Base-by-base conservation (phyloP, 2,329 filamentous ascomycete species). In the Ascochyta rabiei region DNA sequence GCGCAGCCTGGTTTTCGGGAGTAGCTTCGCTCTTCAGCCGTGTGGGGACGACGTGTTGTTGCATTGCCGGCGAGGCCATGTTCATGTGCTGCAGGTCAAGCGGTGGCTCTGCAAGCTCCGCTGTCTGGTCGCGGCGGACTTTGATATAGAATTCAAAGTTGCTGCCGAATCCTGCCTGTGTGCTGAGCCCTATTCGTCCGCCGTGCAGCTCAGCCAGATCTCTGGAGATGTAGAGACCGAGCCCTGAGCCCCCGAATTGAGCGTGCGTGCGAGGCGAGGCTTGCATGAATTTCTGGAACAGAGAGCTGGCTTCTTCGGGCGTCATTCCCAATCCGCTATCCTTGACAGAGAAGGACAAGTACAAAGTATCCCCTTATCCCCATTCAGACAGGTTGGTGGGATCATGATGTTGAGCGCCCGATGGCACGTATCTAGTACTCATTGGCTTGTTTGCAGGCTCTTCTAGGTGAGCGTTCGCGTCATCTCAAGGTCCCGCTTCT, bases 341-440 rank as follows among this genome's bases (percentile, higher is more conserved):
- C 31, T 47, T 50, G 15, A 58, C 48, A 4, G 51, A 47, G 33
- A 51, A 58, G 15, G 48, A 55, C 23, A 58, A 21, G 37, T 58
- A 58, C 15, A 58, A 3, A 1, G 39, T n/a, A 10, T 52, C 39
- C 1, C 48, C 44, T 12, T 48, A 26, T 4, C 56, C 51, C 44
- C 48, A 58, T 28, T 55, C 51, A 23, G 51, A 18, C 13, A 38
- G 38, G 12, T 44, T 9, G 3, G 55, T 58, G 3, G 2, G 86
- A 87, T 0, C 86, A 87, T 33, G 82, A 83, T 6, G 91, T 76
- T 2, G 81, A 24, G 40, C 41, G 12, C 55, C 38, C 41, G 50
- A 47, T 15, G 42, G 47, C 18, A 37, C 57, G n/a, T 37, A 56
- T 82, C 15, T 79, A 77, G 26, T 54, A n/a, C 44, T 39, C 51